phyloP scores from a whole-genome alignment of 1,139 yeast genomes.

The Yamadazyma triangularis region DNA sequence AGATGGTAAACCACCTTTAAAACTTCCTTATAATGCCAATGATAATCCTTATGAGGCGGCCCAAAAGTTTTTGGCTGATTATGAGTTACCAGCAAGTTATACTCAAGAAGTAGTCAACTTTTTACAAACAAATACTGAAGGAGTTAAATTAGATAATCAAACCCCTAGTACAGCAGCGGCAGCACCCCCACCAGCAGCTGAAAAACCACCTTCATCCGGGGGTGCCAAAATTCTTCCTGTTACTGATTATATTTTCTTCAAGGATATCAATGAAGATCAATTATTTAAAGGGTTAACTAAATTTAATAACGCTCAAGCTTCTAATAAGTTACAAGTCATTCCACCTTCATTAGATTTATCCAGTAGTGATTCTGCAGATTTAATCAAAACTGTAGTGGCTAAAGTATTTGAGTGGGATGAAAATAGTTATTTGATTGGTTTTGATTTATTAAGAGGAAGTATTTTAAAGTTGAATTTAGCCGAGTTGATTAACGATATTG shows the following conservation, averaged over 20 bases:
- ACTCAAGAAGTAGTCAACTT: conserved; percentile 84
- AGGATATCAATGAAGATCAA: conserved; percentile 43
- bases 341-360: conserved; percentile 26
- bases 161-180: conserved; percentile 18
- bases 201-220: too few species aligned
- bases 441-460: conserved; percentile 34
- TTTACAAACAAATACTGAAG: conserved; percentile 70
- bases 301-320: conserved; percentile 38
- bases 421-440: conserved; percentile 29
- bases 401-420: conserved; percentile 26
- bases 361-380: conserved; percentile 20
- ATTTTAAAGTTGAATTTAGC: conserved; percentile 31
- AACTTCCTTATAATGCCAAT: conserved; percentile 75
- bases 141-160: conserved; percentile 43
- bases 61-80: conserved; percentile 68
- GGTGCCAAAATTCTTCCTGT: conserved; percentile 45
- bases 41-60: conserved; percentile 88
- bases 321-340: conserved; percentile 23
- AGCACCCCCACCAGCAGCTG: not conserved
- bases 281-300: conserved; percentile 47
- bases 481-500: conserved; percentile 32
- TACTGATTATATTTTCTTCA: conserved; percentile 39
- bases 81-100: conserved; percentile 71
- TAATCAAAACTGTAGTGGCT: conserved; percentile 17
- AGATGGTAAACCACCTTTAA: conserved; percentile 88